Percentiles rank a stretch among this genome's conserved stretches.
phyloP scores from a whole-genome alignment of 108 stramenopile genomes.

The Cyclotella baltica region DNA sequence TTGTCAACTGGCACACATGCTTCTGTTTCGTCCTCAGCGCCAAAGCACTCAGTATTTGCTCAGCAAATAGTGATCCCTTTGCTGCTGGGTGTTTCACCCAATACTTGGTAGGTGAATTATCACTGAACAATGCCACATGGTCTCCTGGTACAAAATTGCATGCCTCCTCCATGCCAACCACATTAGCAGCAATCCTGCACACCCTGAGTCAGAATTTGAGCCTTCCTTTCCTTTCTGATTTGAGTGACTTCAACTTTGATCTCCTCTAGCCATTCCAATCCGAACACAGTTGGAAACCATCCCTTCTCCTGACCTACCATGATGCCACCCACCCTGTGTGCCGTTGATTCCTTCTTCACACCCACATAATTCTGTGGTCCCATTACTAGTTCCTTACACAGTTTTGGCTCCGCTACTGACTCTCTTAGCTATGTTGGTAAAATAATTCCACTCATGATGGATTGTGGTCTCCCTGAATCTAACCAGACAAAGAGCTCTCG shows the following conservation, averaged over 20 bases:
- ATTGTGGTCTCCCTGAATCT: too few relatives aligned
- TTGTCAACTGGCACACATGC: not conserved
- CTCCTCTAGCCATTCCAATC: too few relatives aligned
- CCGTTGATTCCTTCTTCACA: not conserved
- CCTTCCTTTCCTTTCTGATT: too few relatives aligned
- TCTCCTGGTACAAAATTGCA: too few relatives aligned
- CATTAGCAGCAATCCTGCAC: not conserved
- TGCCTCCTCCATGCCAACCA: conserved; percentile 31
- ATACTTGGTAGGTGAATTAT: not conserved
- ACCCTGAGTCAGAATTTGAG: too few relatives aligned
- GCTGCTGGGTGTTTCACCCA: not conserved
- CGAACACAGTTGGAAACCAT: not conserved
- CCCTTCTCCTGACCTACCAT: not conserved
- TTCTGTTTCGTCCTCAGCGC: not conserved
- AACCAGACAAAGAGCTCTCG: too few relatives aligned
- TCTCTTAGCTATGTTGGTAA: not conserved
- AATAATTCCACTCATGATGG: too few relatives aligned
- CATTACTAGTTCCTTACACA: not conserved
- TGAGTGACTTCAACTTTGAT: not conserved
- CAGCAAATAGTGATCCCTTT: not conserved
- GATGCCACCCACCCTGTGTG: too few relatives aligned
- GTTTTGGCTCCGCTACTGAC: not conserved
- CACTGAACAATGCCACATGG: too few relatives aligned
- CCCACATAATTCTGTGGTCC: not conserved
- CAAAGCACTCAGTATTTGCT: not conserved